Conservation (phyloP, 208 protist species). For the Phytomonas francai region DNA sequence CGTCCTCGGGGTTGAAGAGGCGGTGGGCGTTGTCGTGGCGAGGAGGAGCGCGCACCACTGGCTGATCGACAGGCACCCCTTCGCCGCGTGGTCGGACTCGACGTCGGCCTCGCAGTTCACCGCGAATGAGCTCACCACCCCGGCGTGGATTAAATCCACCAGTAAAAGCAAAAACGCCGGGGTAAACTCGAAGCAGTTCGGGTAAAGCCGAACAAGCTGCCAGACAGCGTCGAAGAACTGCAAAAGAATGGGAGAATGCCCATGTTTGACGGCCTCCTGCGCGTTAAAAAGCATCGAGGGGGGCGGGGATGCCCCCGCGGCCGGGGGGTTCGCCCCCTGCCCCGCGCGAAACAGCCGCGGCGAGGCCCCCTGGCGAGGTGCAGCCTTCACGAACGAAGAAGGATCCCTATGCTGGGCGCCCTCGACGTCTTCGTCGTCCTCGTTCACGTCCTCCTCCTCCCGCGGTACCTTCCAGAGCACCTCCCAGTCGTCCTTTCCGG, state of each 20-base stretch:
- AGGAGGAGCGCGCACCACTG: slow-evolving; percentile 49
- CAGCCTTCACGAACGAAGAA: background rate
- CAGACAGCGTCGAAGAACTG: slow-evolving; percentile 93
- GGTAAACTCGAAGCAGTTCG: slow-evolving; percentile 91
- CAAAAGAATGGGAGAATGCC: slow-evolving; percentile 79
- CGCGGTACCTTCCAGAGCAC: no score
- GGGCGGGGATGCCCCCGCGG: background rate
- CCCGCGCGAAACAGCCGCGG: no score
- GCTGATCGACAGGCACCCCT: slow-evolving; percentile 36
- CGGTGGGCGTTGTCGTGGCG: slow-evolving; percentile 22
- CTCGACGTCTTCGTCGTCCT: background rate
- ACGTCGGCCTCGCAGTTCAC: slow-evolving; percentile 40
- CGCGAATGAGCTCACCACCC: slow-evolving; percentile 43
- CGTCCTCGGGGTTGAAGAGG: no score
- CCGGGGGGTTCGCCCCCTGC: background rate
- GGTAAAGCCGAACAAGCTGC: slow-evolving; percentile 88
- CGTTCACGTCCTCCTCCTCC: background rate
- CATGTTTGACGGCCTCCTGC: slow-evolving; percentile 7
- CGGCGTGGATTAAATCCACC: slow-evolving; percentile 39
- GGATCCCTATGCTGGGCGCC: background rate
- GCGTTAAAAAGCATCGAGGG: background rate
- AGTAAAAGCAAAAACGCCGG: slow-evolving; percentile 65
- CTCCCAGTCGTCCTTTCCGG: no score
- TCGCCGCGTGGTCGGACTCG: slow-evolving; percentile 17
- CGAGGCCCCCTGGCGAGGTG: no score